phyloP scores from a whole-genome alignment of 768 basidiomycete species.

The Xerocomus spinulosus region DNA sequence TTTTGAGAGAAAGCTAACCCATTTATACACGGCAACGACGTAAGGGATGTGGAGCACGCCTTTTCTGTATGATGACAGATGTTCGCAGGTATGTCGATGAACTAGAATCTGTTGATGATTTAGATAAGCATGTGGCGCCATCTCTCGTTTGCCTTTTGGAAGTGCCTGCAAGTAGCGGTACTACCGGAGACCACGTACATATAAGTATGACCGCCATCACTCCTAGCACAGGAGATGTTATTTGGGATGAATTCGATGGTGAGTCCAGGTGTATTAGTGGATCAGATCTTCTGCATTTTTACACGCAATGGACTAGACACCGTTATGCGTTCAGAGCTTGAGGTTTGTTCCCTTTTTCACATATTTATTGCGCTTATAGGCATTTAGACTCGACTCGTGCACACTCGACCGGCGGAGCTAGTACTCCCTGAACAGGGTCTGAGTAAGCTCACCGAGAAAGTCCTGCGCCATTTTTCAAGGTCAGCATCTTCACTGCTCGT shows the following conservation, averaged over 20 bases:
- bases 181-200: constrained; percentile 32
- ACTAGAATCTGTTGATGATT: constrained; percentile 62
- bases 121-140: constrained; percentile 53
- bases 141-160: constrained; percentile 76
- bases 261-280: constrained; percentile 4
- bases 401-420: constrained; percentile 79
- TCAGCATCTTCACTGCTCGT: constrained; percentile 27
- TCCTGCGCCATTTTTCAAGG: constrained; percentile 70
- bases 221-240: constrained; percentile 87
- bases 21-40: constrained; percentile 86
- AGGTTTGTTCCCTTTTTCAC: constrained; percentile 42
- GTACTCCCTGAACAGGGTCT: constrained; percentile 58
- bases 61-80: constrained; percentile 6
- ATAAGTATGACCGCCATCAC: constrained; percentile 77
- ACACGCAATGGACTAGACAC: constrained; percentile 47
- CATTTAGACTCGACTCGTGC: constrained; percentile 75
- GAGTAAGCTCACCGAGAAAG: constrained; percentile 67
- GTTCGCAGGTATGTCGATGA: constrained; percentile 73
- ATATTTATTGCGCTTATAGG: constrained; percentile 1
- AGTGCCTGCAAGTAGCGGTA: constrained; percentile 9
- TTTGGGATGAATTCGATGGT: constrained; percentile 92
- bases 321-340: constrained; percentile 83
- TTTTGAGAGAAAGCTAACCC: constrained; percentile 70
- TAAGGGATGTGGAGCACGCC: constrained; percentile 34
- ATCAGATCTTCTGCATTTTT: constrained; percentile 1